Evolutionary conservation across 2,329 filamentous ascomycete genomes (phyloP), one percentile per base, ranked within the genome.

Genomic region (Venturia pyrina): DNA sequence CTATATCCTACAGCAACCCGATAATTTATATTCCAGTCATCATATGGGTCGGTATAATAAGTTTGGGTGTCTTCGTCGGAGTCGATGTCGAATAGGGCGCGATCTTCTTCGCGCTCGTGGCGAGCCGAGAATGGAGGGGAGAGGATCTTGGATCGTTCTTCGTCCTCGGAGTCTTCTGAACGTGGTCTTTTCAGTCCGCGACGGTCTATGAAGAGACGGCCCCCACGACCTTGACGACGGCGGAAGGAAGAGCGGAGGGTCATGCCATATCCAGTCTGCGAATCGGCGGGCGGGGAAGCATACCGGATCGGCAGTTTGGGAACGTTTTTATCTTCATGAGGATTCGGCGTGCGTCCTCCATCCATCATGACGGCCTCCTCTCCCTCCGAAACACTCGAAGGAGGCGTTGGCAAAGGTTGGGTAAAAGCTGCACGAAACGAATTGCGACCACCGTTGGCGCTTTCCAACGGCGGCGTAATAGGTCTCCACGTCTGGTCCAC

Each of bases 401-500:
- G 80, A 48, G 80, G 80, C 44, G 80, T 80, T 15, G 78, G 79
- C 68, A 81, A 74, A 62, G 32, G 56, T 65, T 74, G 70, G 53
- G 74, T 75, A 65, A 75, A 74, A 21, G 77, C 76, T 50, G 73
- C 73, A 70, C 75, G 75, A 70, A 77, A 78, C 59, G 75, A 72
- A 32, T 74, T 73, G 67, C 75, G 76, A 72, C 70, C 43, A 71
- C 71, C 7, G 72, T 68, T 72, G 53, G 53, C 41, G 40, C 17
- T 59, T 24, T 91, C 88, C 72, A 85, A 82, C 56, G 90, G 86
- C 28, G 92, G 92, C 63, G 90, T 91, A 69, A 98, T 84, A 63
- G 93, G 92, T 69, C 88, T 87, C 79, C 88, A 87, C 68, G 93
- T 97, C 74, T 92, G 83, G 78, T 98, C 93, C 72, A 96, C 85